Evolutionary conservation across 2,329 filamentous ascomycete species (phyloP).

Genomic region (Ophiosphaerella herpotricha): DNA sequence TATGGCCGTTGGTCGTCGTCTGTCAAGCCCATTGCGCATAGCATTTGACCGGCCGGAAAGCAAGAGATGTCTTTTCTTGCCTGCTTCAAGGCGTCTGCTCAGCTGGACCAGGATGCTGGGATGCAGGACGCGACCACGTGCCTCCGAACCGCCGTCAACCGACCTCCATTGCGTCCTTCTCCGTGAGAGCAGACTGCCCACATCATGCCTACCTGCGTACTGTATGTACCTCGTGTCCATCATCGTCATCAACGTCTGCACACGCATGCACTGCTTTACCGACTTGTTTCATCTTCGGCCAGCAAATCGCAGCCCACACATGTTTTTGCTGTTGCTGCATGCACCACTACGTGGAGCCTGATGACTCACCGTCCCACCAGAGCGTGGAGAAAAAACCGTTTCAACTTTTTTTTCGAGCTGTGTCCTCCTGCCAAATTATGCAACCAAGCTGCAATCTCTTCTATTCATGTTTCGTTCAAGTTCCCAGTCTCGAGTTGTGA

Average conservation of each 20-base stretch:
- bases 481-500: neutral
- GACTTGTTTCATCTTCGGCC: constrained; percentile 38
- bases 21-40: constrained; percentile 5
- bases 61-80: constrained; percentile 20
- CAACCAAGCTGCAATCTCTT: constrained; percentile 12
- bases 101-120: constrained; percentile 39
- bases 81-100: constrained; percentile 19
- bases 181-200: neutral
- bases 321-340: constrained; percentile 30
- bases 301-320: constrained; percentile 9
- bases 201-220: neutral
- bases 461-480: constrained; percentile 9
- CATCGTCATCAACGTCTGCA: constrained; percentile 25
- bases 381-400: constrained; percentile 7
- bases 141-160: constrained; percentile 23
- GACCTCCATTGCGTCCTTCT: constrained; percentile 3
- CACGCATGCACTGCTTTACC: constrained; percentile 22
- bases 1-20: constrained; percentile 35
- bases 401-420: neutral
- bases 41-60: constrained; percentile 18
- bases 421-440: constrained; percentile 3
- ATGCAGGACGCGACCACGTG: constrained; percentile 15
- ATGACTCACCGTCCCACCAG: constrained; percentile 37
- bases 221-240: constrained; percentile 4
- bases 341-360: constrained; percentile 37